Conservation (phyloP, 805 yeast species). For the Candida sithepensis region DNA sequence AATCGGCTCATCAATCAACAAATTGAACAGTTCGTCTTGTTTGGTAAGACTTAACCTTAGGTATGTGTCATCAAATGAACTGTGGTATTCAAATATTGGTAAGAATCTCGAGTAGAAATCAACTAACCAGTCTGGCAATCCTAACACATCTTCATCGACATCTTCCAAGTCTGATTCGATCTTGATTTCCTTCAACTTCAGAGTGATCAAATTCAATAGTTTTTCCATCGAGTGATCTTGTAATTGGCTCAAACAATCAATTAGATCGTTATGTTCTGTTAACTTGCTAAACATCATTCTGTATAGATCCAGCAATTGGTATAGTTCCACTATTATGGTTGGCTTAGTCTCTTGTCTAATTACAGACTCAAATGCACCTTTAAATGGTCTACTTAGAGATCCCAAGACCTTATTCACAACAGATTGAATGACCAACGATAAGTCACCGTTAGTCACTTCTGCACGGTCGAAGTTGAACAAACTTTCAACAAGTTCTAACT, state of each 20-base stretch:
- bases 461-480: constrained; percentile 46
- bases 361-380: constrained; percentile 63
- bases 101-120: constrained; percentile 61
- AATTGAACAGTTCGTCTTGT: constrained; percentile 34
- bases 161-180: constrained; percentile 30
- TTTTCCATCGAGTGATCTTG: constrained; percentile 35
- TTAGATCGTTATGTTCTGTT: constrained; percentile 20
- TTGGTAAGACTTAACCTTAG: constrained; percentile 38
- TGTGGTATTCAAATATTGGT: constrained; percentile 48
- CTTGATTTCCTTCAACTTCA: constrained; percentile 32
- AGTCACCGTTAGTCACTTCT: constrained; percentile 18
- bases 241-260: constrained; percentile 29
- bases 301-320: constrained; percentile 65
- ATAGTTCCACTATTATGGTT: constrained; percentile 52
- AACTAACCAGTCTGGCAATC: constrained; percentile 81
- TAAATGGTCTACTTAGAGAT: constrained; percentile 56
- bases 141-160: constrained; percentile 47
- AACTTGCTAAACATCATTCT: constrained; percentile 60
- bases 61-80: constrained; percentile 32
- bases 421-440: constrained; percentile 25
- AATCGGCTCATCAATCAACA: constrained; percentile 46
- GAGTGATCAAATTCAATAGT: constrained; percentile 37
- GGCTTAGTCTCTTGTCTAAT: constrained; percentile 62
- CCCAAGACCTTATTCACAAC: constrained; percentile 49
- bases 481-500: constrained; percentile 67